Percentiles rank a stretch among this genome's conserved stretches.
These are phyloP conservation scores for Cladosporium austrohemisphaericum DNA, from an alignment of 2,329 filamentous ascomycete genomes.

Conservation along the genomic window DNA sequence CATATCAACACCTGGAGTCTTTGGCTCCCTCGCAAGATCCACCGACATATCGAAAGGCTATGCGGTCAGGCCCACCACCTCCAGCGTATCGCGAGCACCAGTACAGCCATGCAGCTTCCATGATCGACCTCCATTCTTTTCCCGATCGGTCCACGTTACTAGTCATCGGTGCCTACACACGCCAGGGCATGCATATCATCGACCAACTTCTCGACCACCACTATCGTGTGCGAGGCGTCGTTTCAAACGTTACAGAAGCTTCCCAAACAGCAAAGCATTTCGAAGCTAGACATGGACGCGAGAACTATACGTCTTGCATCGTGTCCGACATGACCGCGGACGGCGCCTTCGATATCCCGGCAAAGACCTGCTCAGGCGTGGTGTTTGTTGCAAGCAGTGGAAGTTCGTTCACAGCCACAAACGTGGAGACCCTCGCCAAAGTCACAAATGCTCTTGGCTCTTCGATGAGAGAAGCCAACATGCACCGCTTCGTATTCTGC, in stretches of 20 bases:
- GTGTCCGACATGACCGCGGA: conserved; percentile 38
- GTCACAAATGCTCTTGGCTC: conserved; percentile 39
- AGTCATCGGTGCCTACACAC: conserved; percentile 28
- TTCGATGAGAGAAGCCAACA: conserved; percentile 35
- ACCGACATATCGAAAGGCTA: neutral
- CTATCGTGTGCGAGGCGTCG: conserved; percentile 28
- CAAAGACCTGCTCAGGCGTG: conserved; percentile 42
- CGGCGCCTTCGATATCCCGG: conserved; percentile 39
- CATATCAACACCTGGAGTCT: neutral
- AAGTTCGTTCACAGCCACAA: conserved; percentile 12
- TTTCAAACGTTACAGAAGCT: conserved; percentile 23
- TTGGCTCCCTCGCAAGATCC: neutral
- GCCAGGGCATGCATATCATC: conserved; percentile 27
- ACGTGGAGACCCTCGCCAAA: conserved; percentile 34
- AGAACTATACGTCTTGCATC: conserved; percentile 37
- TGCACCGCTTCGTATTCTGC: conserved; percentile 44
- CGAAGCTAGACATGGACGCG: conserved; percentile 25
- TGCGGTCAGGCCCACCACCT: neutral
- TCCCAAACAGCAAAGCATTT: conserved; percentile 26
- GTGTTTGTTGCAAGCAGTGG: conserved; percentile 40
- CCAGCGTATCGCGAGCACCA: conserved; percentile 1
- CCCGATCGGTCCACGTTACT: conserved; percentile 16
- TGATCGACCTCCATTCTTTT: conserved; percentile 1
- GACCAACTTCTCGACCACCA: conserved; percentile 26
- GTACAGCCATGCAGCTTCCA: neutral